Evolutionary conservation across 768 basidiomycete species (phyloP).

Genomic region (Calocybe cyanea): DNA sequence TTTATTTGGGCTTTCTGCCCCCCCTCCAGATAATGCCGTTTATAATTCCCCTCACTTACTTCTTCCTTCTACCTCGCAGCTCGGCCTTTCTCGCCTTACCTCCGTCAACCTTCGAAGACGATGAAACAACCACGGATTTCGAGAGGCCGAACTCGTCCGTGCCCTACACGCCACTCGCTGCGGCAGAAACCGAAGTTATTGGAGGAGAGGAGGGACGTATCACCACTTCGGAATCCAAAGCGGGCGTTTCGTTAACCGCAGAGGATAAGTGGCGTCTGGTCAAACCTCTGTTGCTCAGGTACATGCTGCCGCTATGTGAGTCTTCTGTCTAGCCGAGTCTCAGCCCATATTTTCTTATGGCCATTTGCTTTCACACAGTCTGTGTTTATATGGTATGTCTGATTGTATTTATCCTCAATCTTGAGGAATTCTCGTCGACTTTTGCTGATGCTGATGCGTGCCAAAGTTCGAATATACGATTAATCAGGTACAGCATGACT

Average conservation of each 20-base stretch:
- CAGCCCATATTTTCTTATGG: neutral
- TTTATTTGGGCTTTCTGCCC: slow-evolving; percentile 2
- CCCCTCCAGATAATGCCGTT: slow-evolving; percentile 70
- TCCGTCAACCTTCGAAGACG: slow-evolving; percentile 34
- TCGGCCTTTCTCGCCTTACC: slow-evolving; percentile 43
- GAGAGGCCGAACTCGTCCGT: slow-evolving; percentile 18
- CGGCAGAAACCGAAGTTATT: slow-evolving; percentile 29
- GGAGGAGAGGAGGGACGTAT: slow-evolving; percentile 38
- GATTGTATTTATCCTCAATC: neutral
- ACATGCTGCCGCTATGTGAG: slow-evolving; percentile 93
- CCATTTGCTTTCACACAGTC: slow-evolving; percentile 19
- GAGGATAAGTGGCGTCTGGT: slow-evolving; percentile 80
- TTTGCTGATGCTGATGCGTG: no score
- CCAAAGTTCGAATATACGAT: slow-evolving; percentile 85
- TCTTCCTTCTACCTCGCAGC: slow-evolving; percentile 68
- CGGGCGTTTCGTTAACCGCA: slow-evolving; percentile 50
- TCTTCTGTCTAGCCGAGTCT: slow-evolving; percentile 12
- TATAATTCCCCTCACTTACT: slow-evolving; percentile 73
- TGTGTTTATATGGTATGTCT: slow-evolving; percentile 43
- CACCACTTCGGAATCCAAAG: slow-evolving; percentile 32
- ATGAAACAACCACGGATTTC: slow-evolving; percentile 25
- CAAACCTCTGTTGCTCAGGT: slow-evolving; percentile 71
- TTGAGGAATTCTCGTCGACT: no score
- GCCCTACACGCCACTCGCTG: slow-evolving; percentile 43
- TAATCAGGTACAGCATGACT: slow-evolving; percentile 55